These are phyloP conservation scores for Acanthamoeba triangularis DNA, from an alignment of 208 protist species.

Conservation along the genomic window DNA sequence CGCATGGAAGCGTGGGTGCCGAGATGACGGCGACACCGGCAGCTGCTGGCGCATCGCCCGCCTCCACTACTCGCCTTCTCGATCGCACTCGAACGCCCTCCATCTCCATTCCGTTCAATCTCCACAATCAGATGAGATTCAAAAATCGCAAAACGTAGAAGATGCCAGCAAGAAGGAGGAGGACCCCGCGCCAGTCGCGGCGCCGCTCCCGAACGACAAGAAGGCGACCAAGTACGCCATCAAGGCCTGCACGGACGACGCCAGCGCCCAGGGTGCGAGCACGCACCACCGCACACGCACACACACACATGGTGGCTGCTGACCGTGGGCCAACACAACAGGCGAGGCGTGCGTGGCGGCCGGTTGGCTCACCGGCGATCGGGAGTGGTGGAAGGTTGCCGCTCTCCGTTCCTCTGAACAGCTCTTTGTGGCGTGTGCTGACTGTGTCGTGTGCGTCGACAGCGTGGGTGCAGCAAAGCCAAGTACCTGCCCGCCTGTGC, in stretches of 20 bases:
- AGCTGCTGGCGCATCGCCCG: conserved; percentile 6
- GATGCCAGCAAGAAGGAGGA: neutral
- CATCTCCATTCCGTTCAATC: neutral
- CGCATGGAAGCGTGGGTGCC: neutral
- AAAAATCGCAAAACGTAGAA: neutral
- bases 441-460: neutral
- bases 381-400: conserved; percentile 10
- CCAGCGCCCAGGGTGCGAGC: neutral
- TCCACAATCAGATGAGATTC: neutral
- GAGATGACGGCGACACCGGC: neutral
- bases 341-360: neutral
- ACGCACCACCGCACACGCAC: neutral
- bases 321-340: neutral
- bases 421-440: neutral
- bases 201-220: neutral
- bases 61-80: neutral
- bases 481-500: conserved; percentile 12
- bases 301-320: neutral
- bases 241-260: neutral
- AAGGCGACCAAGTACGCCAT: conserved; percentile 15
- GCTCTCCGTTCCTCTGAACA: neutral
- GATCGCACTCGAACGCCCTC: neutral
- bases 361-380: neutral
- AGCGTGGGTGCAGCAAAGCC: conserved; percentile 44
- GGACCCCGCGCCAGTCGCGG: neutral